These are phyloP conservation scores for Stentor coeruleus DNA, from an alignment of 73 alveolate genomes.

Conservation along the genomic window DNA sequence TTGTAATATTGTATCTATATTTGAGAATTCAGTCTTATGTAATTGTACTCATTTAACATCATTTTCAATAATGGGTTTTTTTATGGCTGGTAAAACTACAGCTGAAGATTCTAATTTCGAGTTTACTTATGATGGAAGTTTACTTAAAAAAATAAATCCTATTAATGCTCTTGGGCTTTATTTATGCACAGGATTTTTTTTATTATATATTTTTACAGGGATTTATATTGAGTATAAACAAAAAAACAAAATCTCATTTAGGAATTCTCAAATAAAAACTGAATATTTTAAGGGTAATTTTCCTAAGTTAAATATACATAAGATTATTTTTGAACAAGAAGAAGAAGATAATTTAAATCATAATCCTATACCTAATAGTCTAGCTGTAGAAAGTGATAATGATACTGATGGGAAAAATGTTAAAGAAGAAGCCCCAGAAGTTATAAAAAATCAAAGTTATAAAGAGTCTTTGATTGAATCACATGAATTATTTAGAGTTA, in stretches of 20 bases:
- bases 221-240: too few species aligned
- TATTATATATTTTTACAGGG: too few species aligned
- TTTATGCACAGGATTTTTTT: background rate
- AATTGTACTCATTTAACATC: background rate
- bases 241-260: too few species aligned
- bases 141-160: too few species aligned
- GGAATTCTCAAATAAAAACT: background rate
- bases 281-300: background rate
- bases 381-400: too few species aligned
- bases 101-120: background rate
- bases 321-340: background rate
- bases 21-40: background rate
- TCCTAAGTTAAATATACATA: background rate
- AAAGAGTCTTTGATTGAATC: background rate
- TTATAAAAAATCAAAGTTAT: background rate
- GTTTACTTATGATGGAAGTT: background rate
- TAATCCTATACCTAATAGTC: background rate
- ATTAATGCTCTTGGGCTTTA: background rate
- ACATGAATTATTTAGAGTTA: background rate
- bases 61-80: background rate
- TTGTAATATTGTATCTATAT: background rate
- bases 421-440: background rate
- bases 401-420: background rate
- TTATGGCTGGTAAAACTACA: background rate
- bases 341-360: background rate